Base-by-base conservation (phyloP, 352 stramenopile genomes). In the Globisporangium takayamanum region DNA sequence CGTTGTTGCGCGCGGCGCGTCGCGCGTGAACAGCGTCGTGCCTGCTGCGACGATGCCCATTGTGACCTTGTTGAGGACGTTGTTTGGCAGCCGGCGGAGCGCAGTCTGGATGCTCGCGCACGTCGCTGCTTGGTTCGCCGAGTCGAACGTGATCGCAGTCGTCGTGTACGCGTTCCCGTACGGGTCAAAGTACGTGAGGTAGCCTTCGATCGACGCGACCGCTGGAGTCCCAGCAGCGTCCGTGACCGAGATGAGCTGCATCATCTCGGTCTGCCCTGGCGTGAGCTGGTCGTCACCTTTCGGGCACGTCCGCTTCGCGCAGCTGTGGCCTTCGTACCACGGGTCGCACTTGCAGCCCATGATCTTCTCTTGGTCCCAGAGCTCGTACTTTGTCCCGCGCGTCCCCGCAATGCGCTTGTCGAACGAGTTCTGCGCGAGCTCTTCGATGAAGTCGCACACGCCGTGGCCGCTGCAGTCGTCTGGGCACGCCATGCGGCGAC, bases 211-310 rank as follows among this genome's bases (percentile, higher is more conserved):
- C 0, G 3, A 25, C 36, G 33, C n/a, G 0, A 20, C 57, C 18
- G 22, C 16, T 3, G 33, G 33, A 5, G 7, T 12, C 33, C 5
- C 7, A 5, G 50, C 22, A 1, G 33, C 12, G 1, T 52, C 45
- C 0, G 55, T 47, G 2, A 68, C 26, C 6, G 62, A 25, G 33
- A 87, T 72, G 0, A 57, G 67, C 61, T 93, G 83, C 0, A 70
- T 26, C 78, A 90, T 89, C 36, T 85, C 73, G n/a, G 50, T 59
- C 45, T 76, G 88, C 41, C 28, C 60, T 28, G 58, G 59, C 4
- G 84, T 93, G n/a, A 87, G 53, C 37, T 80, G 80, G 49, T 94
- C 83, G 62, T 96, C 89, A 44, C 87, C 88, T 59, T 86, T 87
- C 50, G 84, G 84, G 60, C 89, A 97, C 53, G 86, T 83, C 39